A percentile compares a stretch with the other conserved stretches of the same genome.
These are phyloP conservation scores for Knufia petricola DNA, from an alignment of 2,329 filamentous ascomycete species.

Conservation along the genomic window DNA sequence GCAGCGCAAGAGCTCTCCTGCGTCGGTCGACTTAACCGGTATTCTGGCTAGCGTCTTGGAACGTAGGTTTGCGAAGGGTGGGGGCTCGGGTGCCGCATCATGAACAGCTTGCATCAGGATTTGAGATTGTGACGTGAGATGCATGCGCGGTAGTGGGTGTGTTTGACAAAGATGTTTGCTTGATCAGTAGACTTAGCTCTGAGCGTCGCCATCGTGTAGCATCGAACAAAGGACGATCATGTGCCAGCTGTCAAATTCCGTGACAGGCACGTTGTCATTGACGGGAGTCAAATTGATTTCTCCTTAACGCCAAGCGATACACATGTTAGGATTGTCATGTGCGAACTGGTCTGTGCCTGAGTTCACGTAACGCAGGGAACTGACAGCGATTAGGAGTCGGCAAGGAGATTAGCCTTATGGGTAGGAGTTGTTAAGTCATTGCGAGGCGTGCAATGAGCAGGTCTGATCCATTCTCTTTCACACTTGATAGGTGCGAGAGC, in stretches of 20 bases:
- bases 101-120: neutral
- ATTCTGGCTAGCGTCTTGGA: no score
- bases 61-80: no score
- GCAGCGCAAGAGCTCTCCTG: no score
- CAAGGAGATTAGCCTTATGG: neutral
- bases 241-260: neutral
- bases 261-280: neutral
- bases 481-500: no score
- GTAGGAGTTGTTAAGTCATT: neutral
- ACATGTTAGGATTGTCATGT: no score
- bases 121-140: neutral
- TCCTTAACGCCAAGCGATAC: no score
- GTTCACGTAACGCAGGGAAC: neutral
- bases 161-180: neutral
- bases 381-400: neutral
- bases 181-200: neutral
- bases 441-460: constrained; percentile 1
- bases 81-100: neutral
- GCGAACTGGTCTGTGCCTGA: neutral
- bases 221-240: neutral
- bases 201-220: neutral
- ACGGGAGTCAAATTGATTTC: no score
- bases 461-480: neutral
- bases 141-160: neutral
- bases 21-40: no score